Evolutionary conservation across 192 early-diverging fungal species (phyloP).

Genomic region (Entomortierella chlamydospora): DNA sequence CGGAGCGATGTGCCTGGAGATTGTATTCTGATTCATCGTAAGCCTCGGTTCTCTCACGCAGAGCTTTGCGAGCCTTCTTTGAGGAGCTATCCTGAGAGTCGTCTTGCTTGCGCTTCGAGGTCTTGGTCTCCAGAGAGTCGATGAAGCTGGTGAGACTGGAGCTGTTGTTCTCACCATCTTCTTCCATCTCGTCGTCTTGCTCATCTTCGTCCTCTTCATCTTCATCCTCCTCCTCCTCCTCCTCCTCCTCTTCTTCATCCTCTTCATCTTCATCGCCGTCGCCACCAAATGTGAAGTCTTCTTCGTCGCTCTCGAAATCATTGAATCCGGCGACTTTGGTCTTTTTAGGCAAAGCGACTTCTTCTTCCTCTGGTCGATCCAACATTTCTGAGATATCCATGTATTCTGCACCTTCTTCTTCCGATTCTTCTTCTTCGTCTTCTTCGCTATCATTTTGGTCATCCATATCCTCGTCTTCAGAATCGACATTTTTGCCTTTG

Average conservation of each 20-base stretch:
- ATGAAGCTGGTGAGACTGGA: slow-evolving; percentile 74
- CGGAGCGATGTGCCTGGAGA: slow-evolving; percentile 58
- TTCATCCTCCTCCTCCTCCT: slow-evolving; percentile 53
- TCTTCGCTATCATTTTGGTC: slow-evolving; percentile 48
- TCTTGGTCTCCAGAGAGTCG: slow-evolving; percentile 70
- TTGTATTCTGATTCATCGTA: slow-evolving; percentile 82
- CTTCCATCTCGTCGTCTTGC: slow-evolving; percentile 54
- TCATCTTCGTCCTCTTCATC: slow-evolving; percentile 55
- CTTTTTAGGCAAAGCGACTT: slow-evolving; percentile 45
- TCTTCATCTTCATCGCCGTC: slow-evolving; percentile 29
- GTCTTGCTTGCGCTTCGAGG: slow-evolving; percentile 51
- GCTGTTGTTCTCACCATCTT: slow-evolving; percentile 59
- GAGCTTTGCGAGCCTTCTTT: slow-evolving; percentile 63
- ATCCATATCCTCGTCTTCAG: slow-evolving; percentile 51
- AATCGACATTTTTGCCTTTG: slow-evolving; percentile 25
- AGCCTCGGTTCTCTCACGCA: slow-evolving; percentile 74
- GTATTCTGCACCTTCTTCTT: slow-evolving; percentile 51
- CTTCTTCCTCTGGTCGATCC: slow-evolving; percentile 46
- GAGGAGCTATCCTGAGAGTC: slow-evolving; percentile 33
- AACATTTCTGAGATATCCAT: slow-evolving; percentile 55
- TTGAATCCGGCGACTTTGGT: slow-evolving; percentile 56
- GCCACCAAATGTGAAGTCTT: slow-evolving; percentile 42
- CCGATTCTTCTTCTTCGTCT: slow-evolving; percentile 55
- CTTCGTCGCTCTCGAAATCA: slow-evolving; percentile 49
- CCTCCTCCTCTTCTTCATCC: slow-evolving; percentile 39